Base-by-base conservation (phyloP, 1,284 basidiomycete species). In the Sporisorium iseilematis-ciliati region DNA sequence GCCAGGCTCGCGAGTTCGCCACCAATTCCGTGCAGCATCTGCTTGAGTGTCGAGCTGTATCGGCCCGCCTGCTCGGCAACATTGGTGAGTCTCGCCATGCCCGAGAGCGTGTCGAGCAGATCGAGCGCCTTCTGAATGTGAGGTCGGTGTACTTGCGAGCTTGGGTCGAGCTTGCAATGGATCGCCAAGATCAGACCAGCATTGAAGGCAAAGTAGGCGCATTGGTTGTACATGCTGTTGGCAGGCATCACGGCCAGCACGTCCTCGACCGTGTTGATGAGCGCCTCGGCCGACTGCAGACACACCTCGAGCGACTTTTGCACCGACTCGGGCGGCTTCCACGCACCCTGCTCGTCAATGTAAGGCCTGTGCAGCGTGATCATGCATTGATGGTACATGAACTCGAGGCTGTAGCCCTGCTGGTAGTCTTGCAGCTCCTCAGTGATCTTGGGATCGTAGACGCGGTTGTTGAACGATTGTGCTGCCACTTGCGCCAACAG, bases 121-220 rank as follows among this genome's bases (percentile, higher is more conserved):
- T 78, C 72, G 26, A 79, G 72, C 50, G 70, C 65, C 45, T 79
- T 77, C 41, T 82, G 73, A 56, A 83, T 75, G 49, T 77, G 73
- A 21, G 77, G 74, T 18, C 75, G 62, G 23, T 73, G 80, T 52
- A 65, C 62, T 29, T 72, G 65, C 61, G 64, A 67, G 42, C 57
- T 69, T 2, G 73, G 62, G 35, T 72, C 73, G 10, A 78, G 59
- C 53, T 73, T 75, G 65, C 73, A 72, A 49, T 79, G 72, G 20
- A 78, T 77, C 25, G 75, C 75, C 33, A 81, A 54, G 52, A 79
- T 72, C 29, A 76, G 56, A 33, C 75, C 73, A 12, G 79, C 72
- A 29, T 79, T 77, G 71, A 81, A 81, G 45, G 57, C 60, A 64
- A 78, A 71, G 65, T 78, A 77, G 38, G 70, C 63, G 63, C 69